Percentiles rank a stretch among this genome's conserved stretches.
Conservation (phyloP, 805 yeast genomes). For the Starmerella apicola region DNA sequence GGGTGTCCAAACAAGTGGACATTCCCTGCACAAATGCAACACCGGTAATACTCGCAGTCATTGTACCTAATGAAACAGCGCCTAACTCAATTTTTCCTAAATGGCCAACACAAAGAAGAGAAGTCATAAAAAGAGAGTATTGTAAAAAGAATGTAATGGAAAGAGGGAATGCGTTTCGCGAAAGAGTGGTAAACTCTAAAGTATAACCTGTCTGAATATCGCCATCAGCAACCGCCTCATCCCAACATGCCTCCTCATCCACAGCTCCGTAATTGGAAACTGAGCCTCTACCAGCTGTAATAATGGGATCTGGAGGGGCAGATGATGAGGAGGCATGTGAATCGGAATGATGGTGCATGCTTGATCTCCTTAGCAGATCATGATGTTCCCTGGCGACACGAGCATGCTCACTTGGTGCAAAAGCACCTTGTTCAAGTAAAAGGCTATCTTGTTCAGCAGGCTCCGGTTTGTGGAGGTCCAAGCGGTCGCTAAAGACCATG, state of each 20-base stretch:
- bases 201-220: conserved; percentile 20
- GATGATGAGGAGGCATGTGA: background rate
- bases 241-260: conserved; percentile 23
- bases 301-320: background rate
- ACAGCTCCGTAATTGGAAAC: background rate
- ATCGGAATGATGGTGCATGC: conserved; percentile 6
- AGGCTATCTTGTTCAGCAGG: conserved; percentile 20
- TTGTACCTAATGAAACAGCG: conserved; percentile 70
- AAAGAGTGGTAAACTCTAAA: conserved; percentile 23
- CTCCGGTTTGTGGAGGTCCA: conserved; percentile 1
- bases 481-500: conserved; percentile 13
- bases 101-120: conserved; percentile 74
- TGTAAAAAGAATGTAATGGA: conserved; percentile 60
- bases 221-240: conserved; percentile 24
- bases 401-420: conserved; percentile 24
- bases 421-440: conserved; percentile 20
- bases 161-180: conserved; percentile 37
- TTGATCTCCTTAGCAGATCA: conserved; percentile 22
- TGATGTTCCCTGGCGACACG: conserved; percentile 24
- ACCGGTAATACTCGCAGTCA: conserved; percentile 68
- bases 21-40: conserved; percentile 73
- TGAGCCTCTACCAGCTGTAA: background rate
- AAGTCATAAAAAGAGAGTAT: conserved; percentile 60
- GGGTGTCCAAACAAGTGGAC: conserved; percentile 68
- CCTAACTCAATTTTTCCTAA: conserved; percentile 69